These are phyloP conservation scores for Phytophthora tubulina DNA, from an alignment of 352 stramenopile species.

Conservation along the genomic window DNA sequence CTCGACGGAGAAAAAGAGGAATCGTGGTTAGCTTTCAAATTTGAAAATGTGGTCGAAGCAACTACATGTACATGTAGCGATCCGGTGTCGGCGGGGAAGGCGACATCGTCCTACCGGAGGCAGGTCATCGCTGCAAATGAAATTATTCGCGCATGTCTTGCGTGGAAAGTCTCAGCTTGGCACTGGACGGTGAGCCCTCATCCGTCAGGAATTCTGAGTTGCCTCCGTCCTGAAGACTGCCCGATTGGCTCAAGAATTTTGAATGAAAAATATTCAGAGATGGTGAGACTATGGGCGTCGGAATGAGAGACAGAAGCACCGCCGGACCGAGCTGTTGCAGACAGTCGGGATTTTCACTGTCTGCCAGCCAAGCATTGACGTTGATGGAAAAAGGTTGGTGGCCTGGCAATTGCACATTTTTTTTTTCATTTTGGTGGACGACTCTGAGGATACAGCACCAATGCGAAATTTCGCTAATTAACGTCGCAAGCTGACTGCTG, in stretches of 20 bases:
- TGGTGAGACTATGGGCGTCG: slow-evolving; percentile 16
- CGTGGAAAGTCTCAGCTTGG: slow-evolving; percentile 30
- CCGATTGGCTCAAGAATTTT: slow-evolving; percentile 29
- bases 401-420: not conserved
- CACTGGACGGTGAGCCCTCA: slow-evolving; percentile 19
- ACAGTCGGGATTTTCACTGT: not conserved
- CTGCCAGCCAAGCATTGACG: not conserved
- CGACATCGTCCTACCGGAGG: not conserved
- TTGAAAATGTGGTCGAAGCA: slow-evolving; percentile 32
- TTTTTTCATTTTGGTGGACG: slow-evolving; percentile 19
- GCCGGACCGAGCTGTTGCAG: slow-evolving; percentile 3
- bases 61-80: not conserved
- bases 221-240: slow-evolving; percentile 8
- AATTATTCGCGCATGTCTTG: slow-evolving; percentile 24
- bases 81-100: not conserved
- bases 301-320: slow-evolving; percentile 11
- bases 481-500: not conserved
- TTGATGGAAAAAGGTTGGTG: not conserved
- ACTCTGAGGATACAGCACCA: slow-evolving; percentile 8
- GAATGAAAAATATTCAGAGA: slow-evolving; percentile 10
- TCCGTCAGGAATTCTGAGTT: slow-evolving; percentile 25
- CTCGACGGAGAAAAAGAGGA: slow-evolving; percentile 23
- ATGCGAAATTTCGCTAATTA: slow-evolving; percentile 4
- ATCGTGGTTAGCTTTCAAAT: slow-evolving; percentile 38
- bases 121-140: not conserved